Evolutionary conservation across 2,329 filamentous ascomycete species (phyloP).

Genomic region (Talaromyces funiculosus): DNA sequence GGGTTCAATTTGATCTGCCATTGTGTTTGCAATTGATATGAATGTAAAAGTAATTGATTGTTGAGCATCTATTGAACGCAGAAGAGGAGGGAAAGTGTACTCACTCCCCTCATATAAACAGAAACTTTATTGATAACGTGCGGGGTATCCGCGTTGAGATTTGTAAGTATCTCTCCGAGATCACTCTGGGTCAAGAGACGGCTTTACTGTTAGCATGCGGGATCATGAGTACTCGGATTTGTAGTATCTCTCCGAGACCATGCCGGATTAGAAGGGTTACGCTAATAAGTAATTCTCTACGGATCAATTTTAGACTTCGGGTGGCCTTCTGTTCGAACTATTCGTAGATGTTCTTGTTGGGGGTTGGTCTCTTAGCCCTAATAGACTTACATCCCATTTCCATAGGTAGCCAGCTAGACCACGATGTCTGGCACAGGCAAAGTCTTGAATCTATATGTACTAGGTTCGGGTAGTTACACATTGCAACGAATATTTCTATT

Average conservation of each 20-base stretch:
- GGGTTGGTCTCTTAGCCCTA: not conserved
- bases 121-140: not conserved
- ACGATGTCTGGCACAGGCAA: no score
- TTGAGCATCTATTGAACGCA: not conserved
- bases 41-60: not conserved
- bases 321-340: no score
- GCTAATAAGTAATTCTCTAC: no score
- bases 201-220: not conserved
- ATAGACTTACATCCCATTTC: not conserved
- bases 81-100: not conserved
- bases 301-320: no score
- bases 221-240: not conserved
- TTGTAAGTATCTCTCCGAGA: not conserved
- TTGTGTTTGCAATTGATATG: slow-evolving; percentile 1
- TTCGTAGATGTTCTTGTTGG: not conserved
- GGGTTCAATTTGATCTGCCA: slow-evolving; percentile 22
- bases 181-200: no score
- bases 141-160: not conserved
- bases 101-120: not conserved
- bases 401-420: not conserved
- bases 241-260: not conserved
- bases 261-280: no score
- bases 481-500: no score
- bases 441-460: no score
- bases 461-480: no score